Base-by-base conservation (phyloP, 2,329 filamentous ascomycete species). In the Ceratocystis variospora region DNA sequence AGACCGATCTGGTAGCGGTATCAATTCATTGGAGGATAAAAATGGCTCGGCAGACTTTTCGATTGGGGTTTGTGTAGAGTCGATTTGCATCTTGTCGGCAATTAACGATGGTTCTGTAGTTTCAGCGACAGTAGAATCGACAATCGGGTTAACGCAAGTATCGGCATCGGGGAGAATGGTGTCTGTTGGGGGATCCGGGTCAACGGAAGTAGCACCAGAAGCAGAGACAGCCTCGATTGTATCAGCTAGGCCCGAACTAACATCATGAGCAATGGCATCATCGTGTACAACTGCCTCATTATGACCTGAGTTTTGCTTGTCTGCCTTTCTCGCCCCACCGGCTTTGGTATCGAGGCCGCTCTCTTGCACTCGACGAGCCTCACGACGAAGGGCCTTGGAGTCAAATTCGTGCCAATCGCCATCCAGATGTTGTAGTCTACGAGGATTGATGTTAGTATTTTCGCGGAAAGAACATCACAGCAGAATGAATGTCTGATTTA, bases 321-420 rank as follows among this genome's bases (percentile, higher is more conserved):
- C 31, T n/a, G 55, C 10, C 10, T 33, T 37, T 17, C 33, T 59
- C 6, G 10, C 55, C 0, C 25, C 25, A 37, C 33, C 28, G 2
- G 6, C 17, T 37, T 76, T 53, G 75, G 75, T 5, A 77, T 78
- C 3, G 15, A 31, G 33, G 78, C 55, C 17, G 10, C 33, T 37
- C 59, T 66, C 66, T 28, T 61, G 81, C 68, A 79, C 80, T 65
- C 84, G 83, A 74, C 94, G 90, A 71, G 91, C 93, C 75, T 96
- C 92, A 71, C 94, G 94, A 41, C 94, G 83, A 31, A 96, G 80
- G 17, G 91, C 92, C 77, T 99, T 99, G 66, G 90, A 96, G 77
- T 99, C 94, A 72, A 97, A 96, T 74, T 99, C 94, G 73, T 99
- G 94, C 94, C 94, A 99, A 72, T 99, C 94, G 25, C 94, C 94